These are phyloP conservation scores for Flagelloscypha sp. DNA, from an alignment of 768 basidiomycete genomes.

Conservation along the genomic window DNA sequence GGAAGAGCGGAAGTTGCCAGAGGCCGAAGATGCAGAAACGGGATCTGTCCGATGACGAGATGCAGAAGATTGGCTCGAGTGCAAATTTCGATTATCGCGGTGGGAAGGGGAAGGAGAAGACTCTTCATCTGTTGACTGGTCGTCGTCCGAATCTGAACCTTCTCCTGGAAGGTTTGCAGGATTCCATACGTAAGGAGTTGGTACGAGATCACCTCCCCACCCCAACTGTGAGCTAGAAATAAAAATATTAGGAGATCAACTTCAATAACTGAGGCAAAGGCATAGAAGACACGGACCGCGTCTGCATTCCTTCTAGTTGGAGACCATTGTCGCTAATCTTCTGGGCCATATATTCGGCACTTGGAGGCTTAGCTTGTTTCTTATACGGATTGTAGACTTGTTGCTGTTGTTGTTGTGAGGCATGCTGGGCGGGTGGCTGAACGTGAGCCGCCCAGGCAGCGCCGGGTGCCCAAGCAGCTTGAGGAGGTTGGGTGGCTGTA, in stretches of 20 bases:
- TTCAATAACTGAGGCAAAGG: background rate
- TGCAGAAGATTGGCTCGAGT: slow-evolving; percentile 9
- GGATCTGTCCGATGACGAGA: slow-evolving; percentile 2
- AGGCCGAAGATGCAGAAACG: background rate
- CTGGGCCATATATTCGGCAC: slow-evolving; percentile 57
- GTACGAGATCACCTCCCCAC: slow-evolving; percentile 27
- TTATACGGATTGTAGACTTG: slow-evolving; percentile 53
- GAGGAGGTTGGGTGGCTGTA: no score
- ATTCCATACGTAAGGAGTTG: slow-evolving; percentile 75
- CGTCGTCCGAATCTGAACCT: slow-evolving; percentile 12
- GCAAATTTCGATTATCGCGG: background rate
- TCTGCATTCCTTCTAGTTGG: slow-evolving; percentile 57
- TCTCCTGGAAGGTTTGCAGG: slow-evolving; percentile 35
- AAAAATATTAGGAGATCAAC: background rate
- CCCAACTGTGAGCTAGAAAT: slow-evolving; percentile 3
- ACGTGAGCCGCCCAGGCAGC: slow-evolving; percentile 15
- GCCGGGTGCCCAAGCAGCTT: slow-evolving; percentile 28
- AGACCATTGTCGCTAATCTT: slow-evolving; percentile 54
- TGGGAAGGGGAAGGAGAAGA: slow-evolving; percentile 5
- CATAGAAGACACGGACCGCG: slow-evolving; percentile 36
- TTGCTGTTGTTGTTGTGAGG: slow-evolving; percentile 18
- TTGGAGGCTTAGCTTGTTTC: slow-evolving; percentile 49
- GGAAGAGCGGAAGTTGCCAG: background rate
- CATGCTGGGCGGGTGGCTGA: no score
- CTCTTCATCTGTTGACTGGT: slow-evolving; percentile 7